Evolutionary conservation across 768 basidiomycete species (phyloP).

Genomic region (Lyophyllum semitale): DNA sequence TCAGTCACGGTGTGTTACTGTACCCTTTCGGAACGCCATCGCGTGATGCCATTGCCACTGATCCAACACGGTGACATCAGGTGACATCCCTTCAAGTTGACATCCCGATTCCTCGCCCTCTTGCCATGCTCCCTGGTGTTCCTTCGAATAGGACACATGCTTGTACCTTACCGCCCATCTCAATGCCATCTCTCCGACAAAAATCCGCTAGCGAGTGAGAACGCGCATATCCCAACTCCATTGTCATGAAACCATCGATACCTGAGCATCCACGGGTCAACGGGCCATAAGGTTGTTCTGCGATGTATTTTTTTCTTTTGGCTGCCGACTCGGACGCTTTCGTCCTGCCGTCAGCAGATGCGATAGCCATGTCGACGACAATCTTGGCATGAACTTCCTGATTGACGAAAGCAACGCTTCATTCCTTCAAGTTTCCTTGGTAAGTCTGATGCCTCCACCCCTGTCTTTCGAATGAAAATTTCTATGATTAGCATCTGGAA

Average conservation of each 20-base stretch:
- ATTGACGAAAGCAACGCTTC: constrained; percentile 15
- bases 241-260: not conserved
- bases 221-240: not conserved
- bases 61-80: too few species aligned
- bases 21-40: not conserved
- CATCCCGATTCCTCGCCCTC: too few species aligned
- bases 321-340: not conserved
- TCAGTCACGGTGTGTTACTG: too few species aligned
- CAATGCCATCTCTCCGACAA: not conserved
- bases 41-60: constrained; percentile 1
- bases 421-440: constrained; percentile 39
- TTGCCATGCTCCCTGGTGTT: not conserved
- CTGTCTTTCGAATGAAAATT: constrained; percentile 21
- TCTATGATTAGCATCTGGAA: constrained; percentile 34
- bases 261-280: constrained; percentile 11
- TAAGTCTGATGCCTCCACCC: constrained; percentile 12
- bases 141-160: too few species aligned
- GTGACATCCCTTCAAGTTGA: too few species aligned
- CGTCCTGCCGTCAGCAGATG: constrained; percentile 12
- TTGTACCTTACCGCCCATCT: too few species aligned
- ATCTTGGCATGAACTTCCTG: not conserved
- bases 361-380: not conserved
- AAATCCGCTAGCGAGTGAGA: not conserved
- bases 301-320: not conserved
- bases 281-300: constrained; percentile 3